These are phyloP conservation scores for Entelexis sorbosivorans DNA, from an alignment of 1,139 yeast species.

Conservation along the genomic window DNA sequence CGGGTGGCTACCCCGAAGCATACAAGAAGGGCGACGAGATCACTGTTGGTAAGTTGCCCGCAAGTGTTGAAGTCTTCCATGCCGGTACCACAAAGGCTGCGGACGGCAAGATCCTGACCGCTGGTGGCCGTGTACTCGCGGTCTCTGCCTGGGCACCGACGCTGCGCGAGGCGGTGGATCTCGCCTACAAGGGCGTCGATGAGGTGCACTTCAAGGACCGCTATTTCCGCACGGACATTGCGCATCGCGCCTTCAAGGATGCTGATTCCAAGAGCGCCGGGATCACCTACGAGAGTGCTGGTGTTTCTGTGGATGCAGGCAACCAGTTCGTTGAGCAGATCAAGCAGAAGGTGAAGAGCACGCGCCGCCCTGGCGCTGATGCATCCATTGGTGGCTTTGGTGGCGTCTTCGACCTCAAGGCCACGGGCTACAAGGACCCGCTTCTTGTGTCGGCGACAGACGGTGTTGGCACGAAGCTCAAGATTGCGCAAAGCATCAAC, in stretches of 20 bases:
- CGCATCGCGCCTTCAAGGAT: constrained; percentile 83
- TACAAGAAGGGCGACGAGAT: constrained; percentile 83
- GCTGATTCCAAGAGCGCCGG: constrained; percentile 26
- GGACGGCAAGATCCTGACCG: constrained; percentile 56
- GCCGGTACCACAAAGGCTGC: constrained; percentile 61
- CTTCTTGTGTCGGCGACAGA: constrained; percentile 94
- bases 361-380: constrained; percentile 92
- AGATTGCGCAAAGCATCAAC: constrained; percentile 81
- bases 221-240: constrained; percentile 86
- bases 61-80: constrained; percentile 70
- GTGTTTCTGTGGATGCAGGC: constrained; percentile 96
- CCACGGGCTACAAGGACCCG: constrained; percentile 75
- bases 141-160: constrained; percentile 75
- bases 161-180: constrained; percentile 67
- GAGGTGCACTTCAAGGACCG: constrained; percentile 60
- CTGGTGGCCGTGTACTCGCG: constrained; percentile 97
- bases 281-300: constrained; percentile 81
- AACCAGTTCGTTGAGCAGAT: constrained; percentile 80
- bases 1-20: constrained; percentile 90
- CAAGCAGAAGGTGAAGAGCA: constrained; percentile 84
- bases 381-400: constrained; percentile 99
- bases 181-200: constrained; percentile 77
- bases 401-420: constrained; percentile 81
- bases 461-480: constrained; percentile 96
- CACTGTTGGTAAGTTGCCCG: constrained; percentile 39